These are phyloP conservation scores for Monilinia polystroma DNA, from an alignment of 2,329 filamentous ascomycete species.

Conservation along the genomic window DNA sequence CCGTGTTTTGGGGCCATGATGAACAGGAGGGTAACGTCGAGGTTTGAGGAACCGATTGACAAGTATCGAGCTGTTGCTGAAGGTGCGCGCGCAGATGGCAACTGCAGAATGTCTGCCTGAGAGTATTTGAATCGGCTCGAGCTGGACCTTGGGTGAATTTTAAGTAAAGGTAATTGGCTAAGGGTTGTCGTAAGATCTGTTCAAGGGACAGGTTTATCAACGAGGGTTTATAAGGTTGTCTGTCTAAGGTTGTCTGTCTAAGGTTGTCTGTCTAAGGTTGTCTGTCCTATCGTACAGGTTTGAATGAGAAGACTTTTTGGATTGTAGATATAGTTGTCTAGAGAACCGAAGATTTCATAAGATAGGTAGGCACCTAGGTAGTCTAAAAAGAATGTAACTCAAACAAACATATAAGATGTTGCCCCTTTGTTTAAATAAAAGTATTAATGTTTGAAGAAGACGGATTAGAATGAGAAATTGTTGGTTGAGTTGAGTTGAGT, in stretches of 20 bases:
- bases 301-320: not conserved
- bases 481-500: too few species aligned
- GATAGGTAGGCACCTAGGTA: not conserved
- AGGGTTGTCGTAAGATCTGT: not conserved
- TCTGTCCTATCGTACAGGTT: not conserved
- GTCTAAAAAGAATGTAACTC: not conserved
- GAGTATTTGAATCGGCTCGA: not conserved
- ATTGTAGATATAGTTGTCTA: not conserved
- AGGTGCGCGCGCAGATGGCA: not conserved
- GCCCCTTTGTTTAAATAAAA: not conserved
- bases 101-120: not conserved
- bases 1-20: slow-evolving; percentile 38
- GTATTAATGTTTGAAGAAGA: not conserved
- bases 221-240: not conserved
- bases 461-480: too few species aligned
- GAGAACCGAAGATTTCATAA: not conserved
- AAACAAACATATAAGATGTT: not conserved
- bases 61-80: not conserved
- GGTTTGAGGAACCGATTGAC: not conserved
- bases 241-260: not conserved
- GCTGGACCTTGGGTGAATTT: not conserved
- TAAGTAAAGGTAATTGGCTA: not conserved
- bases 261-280: too few species aligned
- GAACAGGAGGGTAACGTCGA: not conserved
- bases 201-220: not conserved